A percentile compares a stretch with the other conserved stretches of the same genome.
Conservation (phyloP, 768 basidiomycete species). For the Dioszegia hungarica region DNA sequence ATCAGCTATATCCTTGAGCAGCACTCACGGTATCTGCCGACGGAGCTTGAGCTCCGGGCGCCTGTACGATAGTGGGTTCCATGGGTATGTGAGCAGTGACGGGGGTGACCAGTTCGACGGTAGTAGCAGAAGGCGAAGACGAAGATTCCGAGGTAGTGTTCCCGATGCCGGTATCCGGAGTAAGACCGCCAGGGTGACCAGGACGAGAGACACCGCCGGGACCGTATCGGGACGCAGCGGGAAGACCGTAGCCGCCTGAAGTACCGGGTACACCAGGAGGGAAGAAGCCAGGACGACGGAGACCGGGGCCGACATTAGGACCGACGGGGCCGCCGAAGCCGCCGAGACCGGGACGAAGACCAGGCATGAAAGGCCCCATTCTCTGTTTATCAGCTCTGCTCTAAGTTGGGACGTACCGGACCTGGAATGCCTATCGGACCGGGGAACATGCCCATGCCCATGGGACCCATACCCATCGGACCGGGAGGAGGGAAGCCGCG, state of each 20-base stretch:
- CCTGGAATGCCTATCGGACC: slow-evolving; percentile 45
- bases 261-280: slow-evolving; percentile 42
- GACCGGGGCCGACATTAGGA: slow-evolving; percentile 44
- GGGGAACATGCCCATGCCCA: slow-evolving; percentile 44
- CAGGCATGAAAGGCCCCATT: slow-evolving; percentile 47
- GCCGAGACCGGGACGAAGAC: slow-evolving; percentile 43
- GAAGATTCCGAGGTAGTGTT: slow-evolving; percentile 36
- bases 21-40: slow-evolving; percentile 13
- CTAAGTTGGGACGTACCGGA: slow-evolving; percentile 24
- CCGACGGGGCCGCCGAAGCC: slow-evolving; percentile 48
- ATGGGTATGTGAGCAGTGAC: slow-evolving; percentile 5
- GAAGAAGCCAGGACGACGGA: slow-evolving; percentile 44
- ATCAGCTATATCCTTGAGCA: neutral
- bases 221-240: slow-evolving; percentile 39
- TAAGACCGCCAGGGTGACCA: slow-evolving; percentile 12
- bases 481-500: slow-evolving; percentile 43
- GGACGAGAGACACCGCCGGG: slow-evolving; percentile 19
- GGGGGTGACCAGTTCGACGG: slow-evolving; percentile 33
- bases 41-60: neutral
- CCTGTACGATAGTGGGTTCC: neutral
- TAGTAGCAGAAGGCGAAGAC: slow-evolving; percentile 16
- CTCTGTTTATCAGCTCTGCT: slow-evolving; percentile 18
- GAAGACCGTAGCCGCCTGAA: slow-evolving; percentile 44
- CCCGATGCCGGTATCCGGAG: slow-evolving; percentile 33
- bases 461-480: slow-evolving; percentile 45